Evolutionary conservation across 805 yeast genomes (phyloP).

Genomic region (Metschnikowia bowlesiae): DNA sequence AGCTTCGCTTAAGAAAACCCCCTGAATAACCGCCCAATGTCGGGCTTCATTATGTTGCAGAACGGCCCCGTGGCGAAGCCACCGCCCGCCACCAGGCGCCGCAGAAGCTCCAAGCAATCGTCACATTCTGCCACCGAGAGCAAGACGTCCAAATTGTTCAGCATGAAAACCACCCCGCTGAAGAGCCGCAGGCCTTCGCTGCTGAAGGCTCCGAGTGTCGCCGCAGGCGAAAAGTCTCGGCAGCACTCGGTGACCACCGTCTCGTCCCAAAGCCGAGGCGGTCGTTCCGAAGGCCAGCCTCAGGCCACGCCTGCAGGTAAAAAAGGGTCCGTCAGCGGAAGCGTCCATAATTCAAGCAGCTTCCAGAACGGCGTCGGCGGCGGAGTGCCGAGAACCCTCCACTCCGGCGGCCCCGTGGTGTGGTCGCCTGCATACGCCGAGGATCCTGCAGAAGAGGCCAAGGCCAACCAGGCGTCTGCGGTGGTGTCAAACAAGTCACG

Average conservation of each 20-base stretch:
- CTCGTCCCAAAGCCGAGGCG: neutral
- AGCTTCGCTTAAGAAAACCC: too few species aligned
- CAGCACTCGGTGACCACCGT: neutral
- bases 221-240: neutral
- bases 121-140: neutral
- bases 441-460: neutral
- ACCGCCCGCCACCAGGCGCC: neutral
- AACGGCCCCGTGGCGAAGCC: slow-evolving; percentile 4
- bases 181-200: neutral
- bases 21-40: neutral
- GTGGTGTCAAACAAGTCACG: neutral
- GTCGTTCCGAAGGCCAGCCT: neutral
- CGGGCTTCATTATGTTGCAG: slow-evolving; percentile 11
- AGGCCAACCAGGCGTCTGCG: neutral
- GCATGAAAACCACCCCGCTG: neutral
- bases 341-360: neutral
- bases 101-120: neutral
- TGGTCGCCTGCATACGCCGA: neutral
- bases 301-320: neutral
- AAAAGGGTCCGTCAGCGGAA: neutral
- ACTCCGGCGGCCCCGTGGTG: neutral
- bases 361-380: neutral
- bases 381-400: neutral
- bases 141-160: neutral
- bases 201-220: neutral